These are phyloP conservation scores for Globisporangium megalacanthum DNA, from an alignment of 352 stramenopile genomes.

Conservation along the genomic window DNA sequence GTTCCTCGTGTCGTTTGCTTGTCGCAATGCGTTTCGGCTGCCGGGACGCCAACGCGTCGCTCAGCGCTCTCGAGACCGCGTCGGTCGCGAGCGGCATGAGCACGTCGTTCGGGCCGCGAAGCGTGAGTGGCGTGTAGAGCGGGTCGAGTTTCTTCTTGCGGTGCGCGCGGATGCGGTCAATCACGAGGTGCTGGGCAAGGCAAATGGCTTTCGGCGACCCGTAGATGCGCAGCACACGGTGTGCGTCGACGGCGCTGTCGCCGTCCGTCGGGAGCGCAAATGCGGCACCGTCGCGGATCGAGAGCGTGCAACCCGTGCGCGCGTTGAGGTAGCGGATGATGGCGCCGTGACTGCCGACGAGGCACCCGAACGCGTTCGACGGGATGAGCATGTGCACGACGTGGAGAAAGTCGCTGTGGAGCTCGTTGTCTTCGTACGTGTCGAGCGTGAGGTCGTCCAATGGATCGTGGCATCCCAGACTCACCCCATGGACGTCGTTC, in stretches of 20 bases:
- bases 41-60: conserved; percentile 17
- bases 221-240: conserved; percentile 48
- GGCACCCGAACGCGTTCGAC: conserved; percentile 32
- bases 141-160: conserved; percentile 37
- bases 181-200: conserved; percentile 52
- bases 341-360: conserved; percentile 45
- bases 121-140: conserved; percentile 40
- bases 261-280: conserved; percentile 35
- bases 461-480: conserved; percentile 7
- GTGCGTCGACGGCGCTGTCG: conserved; percentile 17
- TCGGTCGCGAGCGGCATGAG: conserved; percentile 28
- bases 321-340: conserved; percentile 45
- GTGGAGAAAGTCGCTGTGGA: conserved; percentile 50
- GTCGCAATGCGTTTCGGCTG: neutral
- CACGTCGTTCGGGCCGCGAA: conserved; percentile 11
- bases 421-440: conserved; percentile 52
- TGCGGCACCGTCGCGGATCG: conserved; percentile 27
- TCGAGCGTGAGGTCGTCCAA: conserved; percentile 21
- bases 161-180: conserved; percentile 47
- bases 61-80: conserved; percentile 37
- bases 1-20: conserved; percentile 2
- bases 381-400: conserved; percentile 66
- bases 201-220: conserved; percentile 54
- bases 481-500: neutral
- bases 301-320: conserved; percentile 45